A percentile compares a stretch with the other conserved stretches of the same genome.
Conservation (phyloP, 78 protist species). For the Chrysochromulina parva region DNA sequence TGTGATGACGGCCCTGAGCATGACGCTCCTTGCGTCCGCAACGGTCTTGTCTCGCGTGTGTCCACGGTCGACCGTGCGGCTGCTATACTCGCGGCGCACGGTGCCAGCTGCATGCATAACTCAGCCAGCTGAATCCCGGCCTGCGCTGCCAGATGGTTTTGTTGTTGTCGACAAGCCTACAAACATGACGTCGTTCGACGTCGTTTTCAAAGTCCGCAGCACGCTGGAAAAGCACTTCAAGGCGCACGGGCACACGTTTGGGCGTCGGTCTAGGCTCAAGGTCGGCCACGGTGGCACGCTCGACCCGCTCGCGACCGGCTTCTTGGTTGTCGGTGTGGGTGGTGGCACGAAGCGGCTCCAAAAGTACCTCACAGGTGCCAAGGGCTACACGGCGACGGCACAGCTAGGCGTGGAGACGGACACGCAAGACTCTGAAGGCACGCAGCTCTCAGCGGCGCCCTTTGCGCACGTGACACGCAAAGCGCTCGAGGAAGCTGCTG, state of each 20-base stretch:
- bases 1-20: no score
- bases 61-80: no score
- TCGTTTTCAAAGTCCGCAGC: not conserved
- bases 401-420: not conserved
- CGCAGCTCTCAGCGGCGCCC: not conserved
- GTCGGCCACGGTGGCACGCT: slow-evolving; percentile 32
- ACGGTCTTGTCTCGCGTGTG: no score
- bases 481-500: not conserved
- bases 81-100: no score
- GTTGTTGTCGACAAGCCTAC: not conserved
- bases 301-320: slow-evolving; percentile 1
- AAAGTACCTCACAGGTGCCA: not conserved
- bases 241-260: not conserved
- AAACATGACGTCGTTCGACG: not conserved
- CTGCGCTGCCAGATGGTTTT: not conserved
- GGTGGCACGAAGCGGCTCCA: not conserved
- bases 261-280: not conserved
- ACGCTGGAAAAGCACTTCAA: not conserved
- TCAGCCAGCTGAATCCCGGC: not conserved
- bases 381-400: not conserved
- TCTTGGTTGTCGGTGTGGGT: slow-evolving; percentile 1
- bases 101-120: no score
- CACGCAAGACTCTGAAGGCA: slow-evolving; percentile 8
- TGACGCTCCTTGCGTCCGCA: no score
- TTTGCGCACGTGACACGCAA: not conserved